These are phyloP conservation scores for Ceratocystis cubensis DNA, from an alignment of 2,329 filamentous ascomycete species.

Conservation along the genomic window DNA sequence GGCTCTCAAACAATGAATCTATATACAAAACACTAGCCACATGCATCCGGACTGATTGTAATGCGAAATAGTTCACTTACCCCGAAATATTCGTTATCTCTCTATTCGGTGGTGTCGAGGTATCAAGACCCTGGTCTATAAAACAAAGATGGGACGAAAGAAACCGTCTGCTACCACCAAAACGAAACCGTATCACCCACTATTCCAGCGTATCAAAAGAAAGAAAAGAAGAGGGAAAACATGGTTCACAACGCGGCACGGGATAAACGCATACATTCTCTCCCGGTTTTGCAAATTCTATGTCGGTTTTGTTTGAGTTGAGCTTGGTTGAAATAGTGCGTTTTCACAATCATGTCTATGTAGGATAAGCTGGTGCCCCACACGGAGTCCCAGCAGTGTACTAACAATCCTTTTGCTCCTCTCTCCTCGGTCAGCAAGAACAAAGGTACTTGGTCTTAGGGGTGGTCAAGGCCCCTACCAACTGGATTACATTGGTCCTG, in stretches of 20 bases:
- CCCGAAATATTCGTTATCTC: not conserved
- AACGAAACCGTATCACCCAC: not conserved
- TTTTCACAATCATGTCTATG: not conserved
- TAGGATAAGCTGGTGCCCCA: not conserved
- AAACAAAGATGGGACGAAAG: slow-evolving; percentile 14
- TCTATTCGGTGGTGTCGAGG: not conserved
- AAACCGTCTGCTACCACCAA: not conserved
- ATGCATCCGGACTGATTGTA: not conserved
- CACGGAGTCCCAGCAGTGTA: not conserved
- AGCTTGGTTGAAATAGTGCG: not conserved
- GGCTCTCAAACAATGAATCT: not conserved
- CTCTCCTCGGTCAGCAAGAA: not conserved
- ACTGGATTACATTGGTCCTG: not conserved
- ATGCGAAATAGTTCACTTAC: not conserved
- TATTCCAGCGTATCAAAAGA: not conserved
- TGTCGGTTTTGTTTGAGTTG: not conserved
- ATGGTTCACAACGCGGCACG: not conserved
- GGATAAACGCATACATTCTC: not conserved
- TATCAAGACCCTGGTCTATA: slow-evolving; percentile 11
- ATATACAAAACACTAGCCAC: not conserved
- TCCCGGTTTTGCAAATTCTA: not conserved
- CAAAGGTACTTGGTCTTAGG: not conserved
- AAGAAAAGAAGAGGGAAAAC: not conserved
- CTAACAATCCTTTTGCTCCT: slow-evolving; percentile 3
- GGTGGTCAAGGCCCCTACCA: not conserved